Percentiles rank a stretch among this genome's conserved stretches.
phyloP scores from a whole-genome alignment of 1,139 yeast species.

The Saccharomyces hybrid region DNA sequence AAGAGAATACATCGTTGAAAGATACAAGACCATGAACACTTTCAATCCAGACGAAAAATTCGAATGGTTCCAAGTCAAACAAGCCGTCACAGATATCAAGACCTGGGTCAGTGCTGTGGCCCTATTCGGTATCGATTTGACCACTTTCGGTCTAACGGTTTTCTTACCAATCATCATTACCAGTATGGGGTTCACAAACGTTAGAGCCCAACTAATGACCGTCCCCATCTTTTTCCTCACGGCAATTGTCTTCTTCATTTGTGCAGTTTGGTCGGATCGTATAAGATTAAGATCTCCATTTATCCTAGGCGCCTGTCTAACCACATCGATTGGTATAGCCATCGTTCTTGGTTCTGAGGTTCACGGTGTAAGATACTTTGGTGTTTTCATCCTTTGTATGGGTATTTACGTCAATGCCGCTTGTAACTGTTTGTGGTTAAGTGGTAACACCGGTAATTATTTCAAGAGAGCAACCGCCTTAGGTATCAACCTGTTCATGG shows the following conservation, averaged over 20 bases:
- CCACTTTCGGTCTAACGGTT: constrained; percentile 42
- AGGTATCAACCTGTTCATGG: constrained; percentile 39
- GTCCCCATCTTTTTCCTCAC: constrained; percentile 43
- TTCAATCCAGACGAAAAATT: constrained; percentile 34
- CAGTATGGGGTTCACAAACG: constrained; percentile 39
- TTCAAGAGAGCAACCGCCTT: constrained; percentile 41
- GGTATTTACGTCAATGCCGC: constrained; percentile 39
- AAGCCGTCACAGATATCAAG: constrained; percentile 37
- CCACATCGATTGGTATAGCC: constrained; percentile 37
- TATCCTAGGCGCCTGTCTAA: constrained; percentile 31
- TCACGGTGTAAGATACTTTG: constrained; percentile 40
- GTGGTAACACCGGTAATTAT: constrained; percentile 39
- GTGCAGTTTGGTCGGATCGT: constrained; percentile 38
- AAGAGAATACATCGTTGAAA: constrained; percentile 39
- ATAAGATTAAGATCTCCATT: constrained; percentile 32
- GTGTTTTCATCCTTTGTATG: constrained; percentile 38
- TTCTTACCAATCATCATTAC: constrained; percentile 41
- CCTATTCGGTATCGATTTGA: constrained; percentile 41
- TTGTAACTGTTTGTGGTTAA: constrained; percentile 40
- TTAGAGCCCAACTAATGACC: constrained; percentile 42
- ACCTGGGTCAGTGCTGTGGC: constrained; percentile 36
- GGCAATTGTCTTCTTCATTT: constrained; percentile 34
- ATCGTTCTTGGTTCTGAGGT: constrained; percentile 32
- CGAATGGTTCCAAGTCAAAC: constrained; percentile 36
- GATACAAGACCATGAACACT: constrained; percentile 36